Evolutionary conservation across 345 rosid genomes (phyloP).

Genomic region (Gossypium bickii): DNA sequence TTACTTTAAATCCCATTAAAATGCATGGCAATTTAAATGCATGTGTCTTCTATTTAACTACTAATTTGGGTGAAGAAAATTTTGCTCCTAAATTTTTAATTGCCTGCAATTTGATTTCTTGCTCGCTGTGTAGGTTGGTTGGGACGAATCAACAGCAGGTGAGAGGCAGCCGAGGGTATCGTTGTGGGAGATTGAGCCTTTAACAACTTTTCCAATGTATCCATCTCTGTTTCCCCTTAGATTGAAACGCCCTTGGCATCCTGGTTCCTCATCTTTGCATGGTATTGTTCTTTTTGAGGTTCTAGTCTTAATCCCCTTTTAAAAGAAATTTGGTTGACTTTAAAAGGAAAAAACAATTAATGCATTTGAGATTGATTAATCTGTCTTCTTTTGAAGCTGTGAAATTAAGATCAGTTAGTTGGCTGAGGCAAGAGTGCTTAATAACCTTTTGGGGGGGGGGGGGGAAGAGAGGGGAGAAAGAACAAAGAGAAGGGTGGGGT

Average conservation of each 20-base stretch:
- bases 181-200: slow-evolving; percentile 77
- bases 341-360: no score
- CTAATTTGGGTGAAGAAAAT: neutral
- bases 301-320: neutral
- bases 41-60: neutral
- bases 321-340: neutral
- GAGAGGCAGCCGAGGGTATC: slow-evolving; percentile 78
- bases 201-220: slow-evolving; percentile 78
- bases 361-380: neutral
- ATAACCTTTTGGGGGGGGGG: neutral
- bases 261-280: slow-evolving; percentile 49
- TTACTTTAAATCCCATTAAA: neutral
- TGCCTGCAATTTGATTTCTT: neutral
- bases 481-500: neutral
- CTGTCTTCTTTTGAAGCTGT: neutral
- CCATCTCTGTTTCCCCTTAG: slow-evolving; percentile 72
- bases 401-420: neutral
- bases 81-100: neutral
- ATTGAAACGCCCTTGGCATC: slow-evolving; percentile 73
- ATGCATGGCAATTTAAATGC: neutral
- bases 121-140: slow-evolving; percentile 52
- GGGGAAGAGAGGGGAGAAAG: neutral
- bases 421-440: neutral
- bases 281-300: slow-evolving; percentile 31
- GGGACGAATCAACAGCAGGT: slow-evolving; percentile 84